Conservation (phyloP, 176 grass and related monocot species). For the Triticum urartu region DNA sequence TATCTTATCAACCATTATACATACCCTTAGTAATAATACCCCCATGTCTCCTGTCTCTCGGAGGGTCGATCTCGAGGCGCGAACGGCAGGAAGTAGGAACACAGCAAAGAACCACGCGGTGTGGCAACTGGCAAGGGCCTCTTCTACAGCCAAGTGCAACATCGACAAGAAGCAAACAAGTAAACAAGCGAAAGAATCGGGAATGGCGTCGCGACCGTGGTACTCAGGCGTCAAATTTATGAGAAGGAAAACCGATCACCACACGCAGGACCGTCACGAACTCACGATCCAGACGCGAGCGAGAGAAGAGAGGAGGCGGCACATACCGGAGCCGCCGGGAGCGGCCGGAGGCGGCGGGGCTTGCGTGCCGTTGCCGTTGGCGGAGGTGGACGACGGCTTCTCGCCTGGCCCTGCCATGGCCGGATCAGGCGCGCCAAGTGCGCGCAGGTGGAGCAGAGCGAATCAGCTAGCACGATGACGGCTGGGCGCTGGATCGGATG, state of each 20-base stretch:
- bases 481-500: neutral
- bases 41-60: neutral
- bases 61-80: neutral
- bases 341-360: constrained; percentile 11
- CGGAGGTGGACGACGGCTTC: neutral
- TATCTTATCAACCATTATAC: too few species aligned
- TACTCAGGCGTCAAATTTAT: neutral
- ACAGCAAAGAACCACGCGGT: neutral
- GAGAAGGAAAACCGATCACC: neutral
- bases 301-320: neutral
- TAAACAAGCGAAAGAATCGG: neutral
- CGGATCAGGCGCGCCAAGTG: neutral
- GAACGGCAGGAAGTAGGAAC: neutral
- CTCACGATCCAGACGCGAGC: neutral
- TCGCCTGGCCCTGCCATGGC: constrained; percentile 23
- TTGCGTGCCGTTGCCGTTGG: constrained; percentile 7
- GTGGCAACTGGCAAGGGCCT: too few species aligned
- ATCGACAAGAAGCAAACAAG: too few species aligned
- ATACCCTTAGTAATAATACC: neutral
- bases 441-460: too few species aligned
- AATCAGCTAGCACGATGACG: neutral
- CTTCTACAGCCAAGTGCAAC: too few species aligned
- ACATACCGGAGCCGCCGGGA: constrained; percentile 30
- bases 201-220: neutral
- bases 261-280: neutral